These are phyloP conservation scores for Syzygium aqueum DNA, from an alignment of 345 rosid species.

Conservation along the genomic window DNA sequence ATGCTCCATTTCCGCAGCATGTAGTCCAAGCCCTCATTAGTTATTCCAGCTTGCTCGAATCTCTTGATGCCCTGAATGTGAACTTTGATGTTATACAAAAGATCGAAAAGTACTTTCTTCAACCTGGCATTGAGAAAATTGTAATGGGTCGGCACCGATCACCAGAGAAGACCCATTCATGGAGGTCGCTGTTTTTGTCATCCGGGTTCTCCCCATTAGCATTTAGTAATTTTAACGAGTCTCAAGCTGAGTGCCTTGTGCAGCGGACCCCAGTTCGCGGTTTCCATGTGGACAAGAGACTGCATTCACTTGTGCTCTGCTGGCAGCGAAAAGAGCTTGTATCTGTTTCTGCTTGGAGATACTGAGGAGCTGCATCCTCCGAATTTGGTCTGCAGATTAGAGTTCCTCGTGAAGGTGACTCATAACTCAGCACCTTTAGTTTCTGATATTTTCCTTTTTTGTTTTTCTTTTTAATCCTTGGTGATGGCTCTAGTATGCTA, in stretches of 20 bases:
- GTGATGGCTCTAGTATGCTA: constrained; percentile 24
- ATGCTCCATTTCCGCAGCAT: constrained; percentile 70
- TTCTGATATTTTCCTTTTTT: constrained; percentile 8
- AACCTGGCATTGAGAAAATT: constrained; percentile 58
- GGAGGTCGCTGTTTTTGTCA: constrained; percentile 69
- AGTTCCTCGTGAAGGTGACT: not conserved
- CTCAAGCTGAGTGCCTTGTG: constrained; percentile 80
- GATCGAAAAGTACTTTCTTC: constrained; percentile 72
- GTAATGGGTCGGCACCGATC: constrained; percentile 53
- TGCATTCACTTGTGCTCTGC: constrained; percentile 61
- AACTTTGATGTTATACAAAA: constrained; percentile 61
- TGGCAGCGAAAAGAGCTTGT: constrained; percentile 88
- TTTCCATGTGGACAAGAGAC: constrained; percentile 76
- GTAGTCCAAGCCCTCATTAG: constrained; percentile 61
- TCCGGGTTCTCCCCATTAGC: constrained; percentile 56
- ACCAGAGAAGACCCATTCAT: constrained; percentile 46
- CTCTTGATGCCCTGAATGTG: constrained; percentile 75
- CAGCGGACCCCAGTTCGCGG: constrained; percentile 63
- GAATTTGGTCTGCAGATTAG: not conserved
- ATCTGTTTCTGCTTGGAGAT: constrained; percentile 88
- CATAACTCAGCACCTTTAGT: constrained; percentile 20
- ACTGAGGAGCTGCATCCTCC: constrained; percentile 22
- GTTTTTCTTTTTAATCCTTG: constrained; percentile 6
- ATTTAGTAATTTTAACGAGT: constrained; percentile 72
- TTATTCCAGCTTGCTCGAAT: constrained; percentile 54